phyloP scores from a whole-genome alignment of 768 basidiomycete species.

The Butyriboletus loyo region DNA sequence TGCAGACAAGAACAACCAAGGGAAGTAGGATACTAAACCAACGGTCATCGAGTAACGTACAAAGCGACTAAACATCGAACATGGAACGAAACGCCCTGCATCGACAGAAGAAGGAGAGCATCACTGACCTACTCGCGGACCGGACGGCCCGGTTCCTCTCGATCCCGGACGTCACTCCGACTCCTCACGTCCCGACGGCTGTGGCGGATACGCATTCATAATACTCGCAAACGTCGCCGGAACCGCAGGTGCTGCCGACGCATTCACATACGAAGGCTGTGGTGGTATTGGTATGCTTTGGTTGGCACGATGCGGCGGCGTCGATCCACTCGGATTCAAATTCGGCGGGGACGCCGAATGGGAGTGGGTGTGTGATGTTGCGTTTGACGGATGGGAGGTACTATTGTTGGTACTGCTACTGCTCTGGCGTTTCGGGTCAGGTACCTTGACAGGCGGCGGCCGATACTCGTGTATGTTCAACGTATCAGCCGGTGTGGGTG shows the following conservation, averaged over 20 bases:
- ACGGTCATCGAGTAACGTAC: slow-evolving; percentile 4
- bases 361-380: slow-evolving; percentile 12
- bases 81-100: not conserved
- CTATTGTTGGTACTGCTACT: slow-evolving; percentile 1
- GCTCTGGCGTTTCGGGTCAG: slow-evolving; percentile 18
- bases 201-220: slow-evolving; percentile 63
- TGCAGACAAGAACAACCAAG: not conserved
- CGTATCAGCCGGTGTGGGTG: slow-evolving; percentile 25
- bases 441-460: slow-evolving; percentile 23
- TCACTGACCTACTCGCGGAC: slow-evolving; percentile 12
- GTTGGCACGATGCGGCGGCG: slow-evolving; percentile 21
- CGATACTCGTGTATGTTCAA: slow-evolving; percentile 33
- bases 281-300: slow-evolving; percentile 9
- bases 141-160: slow-evolving; percentile 16
- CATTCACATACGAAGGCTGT: slow-evolving; percentile 21
- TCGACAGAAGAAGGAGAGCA: not conserved
- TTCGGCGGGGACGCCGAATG: slow-evolving; percentile 26
- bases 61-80: not conserved
- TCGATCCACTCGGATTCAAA: slow-evolving; percentile 13
- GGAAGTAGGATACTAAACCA: not conserved
- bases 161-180: slow-evolving; percentile 28
- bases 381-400: slow-evolving; percentile 7
- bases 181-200: slow-evolving; percentile 22
- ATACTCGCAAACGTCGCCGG: slow-evolving; percentile 64
- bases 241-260: slow-evolving; percentile 29